These are phyloP conservation scores for Apiospora sp. DNA, from an alignment of 2,329 filamentous ascomycete genomes.

Conservation along the genomic window DNA sequence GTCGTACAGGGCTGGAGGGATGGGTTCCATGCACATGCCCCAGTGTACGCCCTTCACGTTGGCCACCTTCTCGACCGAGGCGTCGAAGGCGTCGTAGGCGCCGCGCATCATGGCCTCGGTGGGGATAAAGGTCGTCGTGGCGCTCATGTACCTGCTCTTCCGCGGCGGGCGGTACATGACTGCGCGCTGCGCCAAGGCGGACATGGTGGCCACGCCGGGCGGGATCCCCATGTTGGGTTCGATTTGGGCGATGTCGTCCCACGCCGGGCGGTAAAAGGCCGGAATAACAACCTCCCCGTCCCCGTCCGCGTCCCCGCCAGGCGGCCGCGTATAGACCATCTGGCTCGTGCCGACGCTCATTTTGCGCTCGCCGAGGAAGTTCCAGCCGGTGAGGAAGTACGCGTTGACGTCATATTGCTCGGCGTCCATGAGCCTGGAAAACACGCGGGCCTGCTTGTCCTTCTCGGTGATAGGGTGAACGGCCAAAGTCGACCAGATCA, in stretches of 20 bases:
- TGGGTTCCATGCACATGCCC: background rate
- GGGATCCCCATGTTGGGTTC: background rate
- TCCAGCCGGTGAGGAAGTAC: background rate
- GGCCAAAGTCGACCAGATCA: conserved; percentile 9
- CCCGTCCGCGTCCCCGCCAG: background rate
- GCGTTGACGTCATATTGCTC: conserved; percentile 30
- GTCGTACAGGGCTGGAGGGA: background rate
- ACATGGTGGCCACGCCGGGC: conserved; percentile 22
- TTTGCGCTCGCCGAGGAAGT: background rate
- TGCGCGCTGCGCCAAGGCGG: background rate
- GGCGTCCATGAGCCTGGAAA: conserved; percentile 27
- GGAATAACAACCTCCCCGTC: background rate
- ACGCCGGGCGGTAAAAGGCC: background rate
- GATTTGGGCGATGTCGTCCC: background rate
- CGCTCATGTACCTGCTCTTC: conserved; percentile 18
- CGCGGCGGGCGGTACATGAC: background rate
- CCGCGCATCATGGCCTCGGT: conserved; percentile 30
- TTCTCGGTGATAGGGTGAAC: background rate
- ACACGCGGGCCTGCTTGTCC: conserved; percentile 22
- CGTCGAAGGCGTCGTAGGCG: conserved; percentile 28
- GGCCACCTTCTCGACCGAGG: conserved; percentile 12
- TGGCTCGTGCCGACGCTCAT: background rate
- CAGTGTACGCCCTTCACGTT: background rate
- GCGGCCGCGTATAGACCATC: background rate
- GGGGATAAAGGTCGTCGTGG: conserved; percentile 29